These are phyloP conservation scores for Fusarium caatingaense DNA, from an alignment of 2,329 filamentous ascomycete species.

Conservation along the genomic window DNA sequence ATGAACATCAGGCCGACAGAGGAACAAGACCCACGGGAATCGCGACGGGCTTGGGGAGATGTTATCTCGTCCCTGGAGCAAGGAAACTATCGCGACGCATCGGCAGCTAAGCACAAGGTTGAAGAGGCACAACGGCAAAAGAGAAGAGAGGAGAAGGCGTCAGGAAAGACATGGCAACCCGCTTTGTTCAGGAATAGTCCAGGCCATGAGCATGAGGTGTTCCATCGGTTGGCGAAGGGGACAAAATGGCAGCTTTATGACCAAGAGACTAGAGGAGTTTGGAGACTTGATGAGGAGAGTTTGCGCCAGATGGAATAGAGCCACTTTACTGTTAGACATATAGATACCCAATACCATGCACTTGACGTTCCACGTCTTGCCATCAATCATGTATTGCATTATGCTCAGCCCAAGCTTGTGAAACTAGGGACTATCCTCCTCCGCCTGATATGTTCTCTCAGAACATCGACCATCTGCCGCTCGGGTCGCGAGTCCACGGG, in stretches of 20 bases:
- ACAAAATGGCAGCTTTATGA: constrained; percentile 27
- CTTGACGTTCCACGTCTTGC: no score
- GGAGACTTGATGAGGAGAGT: constrained; percentile 25
- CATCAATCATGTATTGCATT: no score
- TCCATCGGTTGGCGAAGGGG: constrained; percentile 19
- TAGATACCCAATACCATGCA: neutral
- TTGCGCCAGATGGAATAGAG: neutral
- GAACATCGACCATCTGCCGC: no score
- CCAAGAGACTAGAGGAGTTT: constrained; percentile 33
- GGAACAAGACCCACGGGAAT: constrained; percentile 83
- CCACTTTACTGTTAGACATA: neutral
- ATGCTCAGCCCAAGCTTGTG: no score
- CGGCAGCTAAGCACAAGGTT: constrained; percentile 79
- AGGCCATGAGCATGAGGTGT: constrained; percentile 9
- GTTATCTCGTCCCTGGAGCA: constrained; percentile 78
- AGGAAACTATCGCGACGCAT: constrained; percentile 79
- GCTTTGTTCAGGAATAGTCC: constrained; percentile 22
- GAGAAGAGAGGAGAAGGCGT: constrained; percentile 72
- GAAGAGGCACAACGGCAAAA: constrained; percentile 84
- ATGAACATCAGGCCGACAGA: constrained; percentile 57
- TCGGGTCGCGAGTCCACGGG: no score
- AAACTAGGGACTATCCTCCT: no score
- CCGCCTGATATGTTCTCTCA: no score
- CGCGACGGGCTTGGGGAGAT: constrained; percentile 80
- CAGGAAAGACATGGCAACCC: constrained; percentile 42